Evolutionary conservation across 2,329 filamentous ascomycete genomes (phyloP).

Genomic region (Fusarium concolor): DNA sequence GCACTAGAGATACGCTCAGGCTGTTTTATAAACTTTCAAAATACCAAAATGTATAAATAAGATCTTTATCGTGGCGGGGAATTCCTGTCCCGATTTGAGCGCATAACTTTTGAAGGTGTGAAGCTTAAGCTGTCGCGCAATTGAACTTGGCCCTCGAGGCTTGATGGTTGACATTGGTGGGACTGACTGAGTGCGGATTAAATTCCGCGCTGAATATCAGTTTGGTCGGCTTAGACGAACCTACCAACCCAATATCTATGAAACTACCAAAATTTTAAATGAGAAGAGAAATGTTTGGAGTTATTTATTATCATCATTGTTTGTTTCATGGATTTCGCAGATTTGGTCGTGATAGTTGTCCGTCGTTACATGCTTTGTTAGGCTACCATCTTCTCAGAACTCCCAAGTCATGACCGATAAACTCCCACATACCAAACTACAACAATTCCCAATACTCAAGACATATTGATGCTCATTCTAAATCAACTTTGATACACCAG

Average conservation of each 20-base stretch:
- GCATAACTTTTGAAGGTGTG: slow-evolving; percentile 20
- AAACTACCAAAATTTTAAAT: neutral
- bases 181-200: slow-evolving; percentile 21
- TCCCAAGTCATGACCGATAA: too few species aligned
- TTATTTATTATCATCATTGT: neutral
- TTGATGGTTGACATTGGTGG: slow-evolving; percentile 24
- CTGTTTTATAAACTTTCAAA: neutral
- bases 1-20: neutral
- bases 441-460: neutral
- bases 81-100: slow-evolving; percentile 9
- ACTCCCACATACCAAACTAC: neutral
- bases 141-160: neutral
- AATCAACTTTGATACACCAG: slow-evolving; percentile 52
- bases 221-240: neutral
- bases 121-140: slow-evolving; percentile 33
- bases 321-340: too few species aligned
- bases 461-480: slow-evolving; percentile 23
- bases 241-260: neutral
- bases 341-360: too few species aligned
- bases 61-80: neutral
- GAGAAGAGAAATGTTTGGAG: neutral
- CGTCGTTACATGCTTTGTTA: too few species aligned
- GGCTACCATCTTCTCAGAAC: too few species aligned
- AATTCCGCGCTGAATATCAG: slow-evolving; percentile 17
- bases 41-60: neutral